A percentile compares a stretch with the other conserved stretches of the same genome.
Evolutionary conservation across 2,329 filamentous ascomycete species (phyloP).

Genomic region (Colletotrichum sublineola): DNA sequence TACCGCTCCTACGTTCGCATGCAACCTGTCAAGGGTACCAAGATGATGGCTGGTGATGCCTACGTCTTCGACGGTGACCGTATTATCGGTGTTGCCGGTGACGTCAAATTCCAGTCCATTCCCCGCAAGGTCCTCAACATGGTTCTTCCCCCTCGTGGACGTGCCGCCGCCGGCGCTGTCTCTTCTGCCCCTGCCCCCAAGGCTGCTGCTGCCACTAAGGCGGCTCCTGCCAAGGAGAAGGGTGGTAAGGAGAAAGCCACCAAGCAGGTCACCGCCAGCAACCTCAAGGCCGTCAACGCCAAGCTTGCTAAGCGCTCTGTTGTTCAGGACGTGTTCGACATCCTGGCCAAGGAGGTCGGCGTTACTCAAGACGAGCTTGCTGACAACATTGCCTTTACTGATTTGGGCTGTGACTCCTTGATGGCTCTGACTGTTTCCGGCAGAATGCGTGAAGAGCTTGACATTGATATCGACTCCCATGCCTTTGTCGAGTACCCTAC

Average conservation of each 20-base stretch:
- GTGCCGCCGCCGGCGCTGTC: slow-evolving; percentile 54
- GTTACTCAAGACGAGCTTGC: slow-evolving; percentile 67
- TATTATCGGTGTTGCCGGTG: slow-evolving; percentile 63
- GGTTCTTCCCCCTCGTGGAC: slow-evolving; percentile 73
- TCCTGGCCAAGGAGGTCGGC: slow-evolving; percentile 69
- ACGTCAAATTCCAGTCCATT: slow-evolving; percentile 76
- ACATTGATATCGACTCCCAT: slow-evolving; percentile 66
- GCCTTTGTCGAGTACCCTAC: slow-evolving; percentile 68
- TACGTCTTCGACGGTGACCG: slow-evolving; percentile 67
- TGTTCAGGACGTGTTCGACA: slow-evolving; percentile 61
- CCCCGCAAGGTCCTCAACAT: slow-evolving; percentile 76
- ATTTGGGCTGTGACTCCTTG: slow-evolving; percentile 73
- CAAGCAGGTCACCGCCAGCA: slow-evolving; percentile 60
- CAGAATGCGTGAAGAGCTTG: slow-evolving; percentile 69
- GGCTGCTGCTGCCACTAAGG: slow-evolving; percentile 50
- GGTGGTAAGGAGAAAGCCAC: slow-evolving; percentile 56
- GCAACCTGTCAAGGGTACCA: slow-evolving; percentile 65
- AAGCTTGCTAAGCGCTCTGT: slow-evolving; percentile 61
- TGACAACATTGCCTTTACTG: slow-evolving; percentile 68
- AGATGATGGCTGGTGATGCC: slow-evolving; percentile 67
- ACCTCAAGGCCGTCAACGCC: slow-evolving; percentile 63
- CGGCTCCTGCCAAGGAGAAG: slow-evolving; percentile 49
- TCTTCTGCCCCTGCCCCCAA: slow-evolving; percentile 54
- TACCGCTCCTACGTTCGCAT: slow-evolving; percentile 71
- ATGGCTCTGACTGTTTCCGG: slow-evolving; percentile 70